phyloP scores from a whole-genome alignment of 2,329 filamentous ascomycete species.

The Ophiostoma sp. region DNA sequence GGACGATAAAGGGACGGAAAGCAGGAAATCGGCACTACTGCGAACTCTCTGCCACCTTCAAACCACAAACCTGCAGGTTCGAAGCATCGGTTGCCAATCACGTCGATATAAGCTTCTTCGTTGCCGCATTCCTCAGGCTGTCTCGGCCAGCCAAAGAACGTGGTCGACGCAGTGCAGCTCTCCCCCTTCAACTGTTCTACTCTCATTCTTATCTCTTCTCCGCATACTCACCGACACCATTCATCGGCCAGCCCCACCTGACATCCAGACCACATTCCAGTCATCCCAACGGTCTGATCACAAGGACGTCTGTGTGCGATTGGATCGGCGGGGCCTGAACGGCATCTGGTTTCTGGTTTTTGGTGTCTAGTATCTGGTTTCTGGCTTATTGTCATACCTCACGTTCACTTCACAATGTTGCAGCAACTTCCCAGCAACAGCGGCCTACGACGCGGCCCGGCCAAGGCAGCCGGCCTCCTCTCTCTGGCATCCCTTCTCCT shows the following conservation, averaged over 20 bases:
- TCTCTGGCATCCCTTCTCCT: slow-evolving; percentile 18
- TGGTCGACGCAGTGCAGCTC: background rate
- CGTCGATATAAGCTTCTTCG: slow-evolving; percentile 17
- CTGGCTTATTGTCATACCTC: background rate
- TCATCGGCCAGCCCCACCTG: slow-evolving; percentile 17
- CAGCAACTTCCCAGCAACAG: background rate
- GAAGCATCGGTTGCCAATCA: background rate
- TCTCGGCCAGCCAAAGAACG: slow-evolving; percentile 13
- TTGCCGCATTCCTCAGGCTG: slow-evolving; percentile 17
- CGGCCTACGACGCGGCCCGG: background rate
- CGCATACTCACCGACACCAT: slow-evolving; percentile 14
- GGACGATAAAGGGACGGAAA: background rate
- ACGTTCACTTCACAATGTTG: slow-evolving; percentile 15
- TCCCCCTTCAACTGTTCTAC: slow-evolving; percentile 1
- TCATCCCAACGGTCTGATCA: slow-evolving; percentile 10
- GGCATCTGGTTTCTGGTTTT: slow-evolving; percentile 9
- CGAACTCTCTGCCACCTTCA: background rate
- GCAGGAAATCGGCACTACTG: background rate
- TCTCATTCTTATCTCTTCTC: slow-evolving; percentile 1
- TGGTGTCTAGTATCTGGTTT: slow-evolving; percentile 1
- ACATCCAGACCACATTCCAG: slow-evolving; percentile 18
- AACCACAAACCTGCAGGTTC: slow-evolving; percentile 1
- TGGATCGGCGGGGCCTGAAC: slow-evolving; percentile 15
- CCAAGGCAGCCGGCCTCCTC: slow-evolving; percentile 1
- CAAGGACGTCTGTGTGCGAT: slow-evolving; percentile 9